These are phyloP conservation scores for Trametes polyzona DNA, from an alignment of 1,284 basidiomycete species.

Conservation along the genomic window DNA sequence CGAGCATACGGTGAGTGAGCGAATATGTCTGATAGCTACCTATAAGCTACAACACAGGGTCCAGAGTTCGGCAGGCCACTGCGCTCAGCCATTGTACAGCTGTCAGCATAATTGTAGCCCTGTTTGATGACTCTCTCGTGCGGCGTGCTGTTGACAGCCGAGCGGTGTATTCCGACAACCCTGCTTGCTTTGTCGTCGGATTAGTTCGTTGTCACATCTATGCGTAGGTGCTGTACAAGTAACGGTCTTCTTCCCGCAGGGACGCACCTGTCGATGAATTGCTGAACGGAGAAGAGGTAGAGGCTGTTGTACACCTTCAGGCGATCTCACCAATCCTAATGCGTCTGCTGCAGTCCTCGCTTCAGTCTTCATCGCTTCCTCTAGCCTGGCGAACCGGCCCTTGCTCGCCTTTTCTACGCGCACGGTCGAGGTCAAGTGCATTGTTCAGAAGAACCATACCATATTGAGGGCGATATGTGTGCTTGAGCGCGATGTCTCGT, in stretches of 20 bases:
- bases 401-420: no score
- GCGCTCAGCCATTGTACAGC: constrained; percentile 76
- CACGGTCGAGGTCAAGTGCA: no score
- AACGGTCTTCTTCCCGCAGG: not conserved
- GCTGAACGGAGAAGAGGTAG: constrained; percentile 85
- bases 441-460: no score
- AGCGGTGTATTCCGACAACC: constrained; percentile 93
- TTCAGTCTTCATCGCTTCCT: no score
- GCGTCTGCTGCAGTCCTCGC: no score
- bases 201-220: constrained; percentile 71
- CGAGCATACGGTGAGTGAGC: not conserved
- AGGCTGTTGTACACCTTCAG: constrained; percentile 95
- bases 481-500: no score
- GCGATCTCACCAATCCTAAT: constrained; percentile 97
- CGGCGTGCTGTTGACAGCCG: constrained; percentile 84
- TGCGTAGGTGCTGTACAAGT: not conserved
- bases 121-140: constrained; percentile 91
- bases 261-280: constrained; percentile 84
- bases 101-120: constrained; percentile 85
- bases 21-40: constrained; percentile 11
- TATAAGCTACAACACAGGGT: constrained; percentile 17
- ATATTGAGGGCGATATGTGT: no score
- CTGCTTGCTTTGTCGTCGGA: constrained; percentile 91
- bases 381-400: no score
- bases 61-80: constrained; percentile 62